A percentile compares a stretch with the other conserved stretches of the same genome.
Conservation (phyloP, 192 early-diverging fungal genomes). For the Pilobolus umbonatus region DNA sequence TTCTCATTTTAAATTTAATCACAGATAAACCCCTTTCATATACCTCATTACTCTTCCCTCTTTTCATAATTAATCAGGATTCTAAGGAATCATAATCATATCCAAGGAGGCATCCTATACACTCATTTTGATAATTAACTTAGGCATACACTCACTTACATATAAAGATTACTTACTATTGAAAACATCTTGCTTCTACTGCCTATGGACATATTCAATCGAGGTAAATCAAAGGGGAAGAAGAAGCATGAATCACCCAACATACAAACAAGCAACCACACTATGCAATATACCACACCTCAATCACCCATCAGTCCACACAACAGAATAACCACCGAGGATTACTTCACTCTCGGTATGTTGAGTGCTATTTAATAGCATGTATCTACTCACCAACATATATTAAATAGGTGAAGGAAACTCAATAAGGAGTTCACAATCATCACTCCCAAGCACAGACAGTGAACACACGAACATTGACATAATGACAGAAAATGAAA, state of each 20-base stretch:
- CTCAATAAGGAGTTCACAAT: conserved; percentile 34
- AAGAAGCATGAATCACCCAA: conserved; percentile 5
- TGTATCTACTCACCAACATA: background rate
- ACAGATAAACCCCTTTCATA: too few species aligned
- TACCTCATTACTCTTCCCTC: too few species aligned
- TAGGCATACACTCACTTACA: too few species aligned
- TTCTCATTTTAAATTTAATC: too few species aligned
- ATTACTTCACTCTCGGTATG: conserved; percentile 1
- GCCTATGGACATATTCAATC: conserved; percentile 33
- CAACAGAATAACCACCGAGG: too few species aligned
- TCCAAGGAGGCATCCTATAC: too few species aligned
- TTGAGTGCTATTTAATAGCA: background rate
- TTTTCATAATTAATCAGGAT: too few species aligned
- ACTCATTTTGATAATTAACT: too few species aligned
- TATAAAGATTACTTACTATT: too few species aligned
- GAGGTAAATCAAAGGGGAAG: conserved; percentile 23
- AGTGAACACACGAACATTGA: conserved; percentile 10
- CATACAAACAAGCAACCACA: background rate
- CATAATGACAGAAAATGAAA: conserved; percentile 35
- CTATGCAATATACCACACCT: background rate
- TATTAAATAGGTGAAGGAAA: conserved; percentile 16
- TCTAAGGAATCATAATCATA: too few species aligned
- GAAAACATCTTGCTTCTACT: too few species aligned
- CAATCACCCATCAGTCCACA: conserved; percentile 6
- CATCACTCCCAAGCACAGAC: conserved; percentile 23